Percentiles rank a stretch among this genome's conserved stretches.
These are phyloP conservation scores for Cordyceps militaris DNA, from an alignment of 2,329 filamentous ascomycete species.

Conservation along the genomic window DNA sequence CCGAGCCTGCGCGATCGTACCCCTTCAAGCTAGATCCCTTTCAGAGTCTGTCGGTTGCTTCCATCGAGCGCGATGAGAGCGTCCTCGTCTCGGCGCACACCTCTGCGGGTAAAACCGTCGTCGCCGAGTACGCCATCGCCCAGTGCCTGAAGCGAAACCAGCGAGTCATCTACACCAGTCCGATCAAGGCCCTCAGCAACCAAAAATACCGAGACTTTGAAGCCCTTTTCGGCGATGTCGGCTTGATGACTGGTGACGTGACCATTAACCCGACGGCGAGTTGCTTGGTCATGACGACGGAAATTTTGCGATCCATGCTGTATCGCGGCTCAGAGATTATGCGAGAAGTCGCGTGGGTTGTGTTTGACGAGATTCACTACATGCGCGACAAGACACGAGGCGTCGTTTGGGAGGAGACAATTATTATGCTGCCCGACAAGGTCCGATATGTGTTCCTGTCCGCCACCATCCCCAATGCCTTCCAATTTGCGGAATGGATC, in stretches of 20 bases:
- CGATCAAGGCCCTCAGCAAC: constrained; percentile 97
- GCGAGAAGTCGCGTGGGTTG: constrained; percentile 97
- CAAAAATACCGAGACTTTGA: constrained; percentile 98
- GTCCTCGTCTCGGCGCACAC: constrained; percentile 96
- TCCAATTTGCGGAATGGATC: constrained; percentile 99
- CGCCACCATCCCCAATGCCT: constrained; percentile 95
- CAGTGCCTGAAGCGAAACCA: constrained; percentile 97
- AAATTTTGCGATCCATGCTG: constrained; percentile 97
- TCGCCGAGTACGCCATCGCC: constrained; percentile 96
- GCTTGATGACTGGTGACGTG: constrained; percentile 97
- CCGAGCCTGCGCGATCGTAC: constrained; percentile 75
- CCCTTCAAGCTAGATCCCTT: constrained; percentile 94
- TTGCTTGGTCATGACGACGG: constrained; percentile 97
- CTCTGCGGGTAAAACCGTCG: constrained; percentile 94
- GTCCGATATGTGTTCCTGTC: constrained; percentile 98
- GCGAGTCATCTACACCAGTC: constrained; percentile 97
- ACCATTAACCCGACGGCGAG: constrained; percentile 98
- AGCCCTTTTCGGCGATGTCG: constrained; percentile 92
- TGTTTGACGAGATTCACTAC: constrained; percentile 99
- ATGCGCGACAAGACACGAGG: constrained; percentile 90
- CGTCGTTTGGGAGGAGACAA: constrained; percentile 99
- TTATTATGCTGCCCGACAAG: constrained; percentile 95
- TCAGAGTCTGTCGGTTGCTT: constrained; percentile 88
- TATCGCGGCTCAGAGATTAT: constrained; percentile 98
- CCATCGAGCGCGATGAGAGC: constrained; percentile 93